Conservation (phyloP, 257 asterid species). For the Nicotiana otophora region DNA sequence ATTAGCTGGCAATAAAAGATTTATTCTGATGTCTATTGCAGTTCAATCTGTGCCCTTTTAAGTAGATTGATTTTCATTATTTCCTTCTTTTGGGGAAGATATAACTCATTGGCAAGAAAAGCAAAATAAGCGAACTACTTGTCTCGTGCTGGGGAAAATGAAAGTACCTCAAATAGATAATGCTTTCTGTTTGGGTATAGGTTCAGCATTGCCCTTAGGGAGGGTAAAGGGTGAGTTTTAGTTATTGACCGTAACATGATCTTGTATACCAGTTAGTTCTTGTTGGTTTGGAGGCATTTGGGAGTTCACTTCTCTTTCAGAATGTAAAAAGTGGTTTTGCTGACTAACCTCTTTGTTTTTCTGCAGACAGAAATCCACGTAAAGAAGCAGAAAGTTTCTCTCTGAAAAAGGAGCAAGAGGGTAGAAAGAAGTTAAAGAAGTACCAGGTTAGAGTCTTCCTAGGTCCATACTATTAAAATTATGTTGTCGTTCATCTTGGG, state of each 20-base stretch:
- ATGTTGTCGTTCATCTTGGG: not conserved
- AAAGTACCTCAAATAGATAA: not conserved
- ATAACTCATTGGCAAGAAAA: not conserved
- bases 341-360: conserved; percentile 14
- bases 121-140: not conserved
- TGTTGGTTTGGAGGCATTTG: conserved; percentile 1
- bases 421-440: conserved; percentile 52
- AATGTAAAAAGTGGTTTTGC: not conserved
- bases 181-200: not conserved
- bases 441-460: conserved; percentile 55
- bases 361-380: conserved; percentile 36
- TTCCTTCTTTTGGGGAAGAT: not conserved
- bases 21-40: not conserved
- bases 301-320: not conserved
- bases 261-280: not conserved
- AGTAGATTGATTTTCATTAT: not conserved
- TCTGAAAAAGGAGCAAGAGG: conserved; percentile 58
- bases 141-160: not conserved
- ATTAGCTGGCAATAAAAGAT: not conserved
- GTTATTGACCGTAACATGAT: not conserved
- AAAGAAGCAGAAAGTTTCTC: conserved; percentile 54
- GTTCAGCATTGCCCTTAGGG: not conserved
- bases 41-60: not conserved
- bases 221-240: not conserved
- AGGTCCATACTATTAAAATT: not conserved